These are phyloP conservation scores for Podospora tetraspora DNA, from an alignment of 495 filamentous ascomycete species.

Conservation along the genomic window DNA sequence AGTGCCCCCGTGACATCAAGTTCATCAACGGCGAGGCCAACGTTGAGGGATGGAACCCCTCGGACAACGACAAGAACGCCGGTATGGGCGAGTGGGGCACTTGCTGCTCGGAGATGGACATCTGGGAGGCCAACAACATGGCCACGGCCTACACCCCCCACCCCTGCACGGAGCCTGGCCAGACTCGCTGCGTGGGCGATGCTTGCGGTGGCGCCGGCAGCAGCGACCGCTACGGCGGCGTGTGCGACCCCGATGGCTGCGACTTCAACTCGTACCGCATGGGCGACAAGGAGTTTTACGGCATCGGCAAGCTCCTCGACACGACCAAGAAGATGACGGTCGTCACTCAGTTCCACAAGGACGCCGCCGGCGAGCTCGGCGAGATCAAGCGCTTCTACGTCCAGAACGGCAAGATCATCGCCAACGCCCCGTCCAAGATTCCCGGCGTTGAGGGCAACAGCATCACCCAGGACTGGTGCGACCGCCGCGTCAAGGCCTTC, in stretches of 20 bases:
- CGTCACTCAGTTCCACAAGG: conserved; percentile 62
- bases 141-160: conserved; percentile 62
- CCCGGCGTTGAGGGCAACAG: conserved; percentile 49
- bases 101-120: conserved; percentile 71
- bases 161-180: conserved; percentile 54
- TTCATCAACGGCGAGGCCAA: conserved; percentile 53
- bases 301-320: conserved; percentile 55
- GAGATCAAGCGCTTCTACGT: conserved; percentile 70
- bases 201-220: conserved; percentile 49
- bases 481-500: conserved; percentile 54
- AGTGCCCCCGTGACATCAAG: conserved; percentile 52
- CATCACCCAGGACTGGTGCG: conserved; percentile 61
- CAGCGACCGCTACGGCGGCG: conserved; percentile 46
- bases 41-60: conserved; percentile 54
- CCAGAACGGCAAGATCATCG: conserved; percentile 60
- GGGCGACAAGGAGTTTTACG: conserved; percentile 60
- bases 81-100: conserved; percentile 56
- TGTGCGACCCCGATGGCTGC: conserved; percentile 69
- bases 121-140: conserved; percentile 68
- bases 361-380: conserved; percentile 45
- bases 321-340: conserved; percentile 64
- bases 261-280: conserved; percentile 73
- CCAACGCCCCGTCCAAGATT: conserved; percentile 48
- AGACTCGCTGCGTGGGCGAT: conserved; percentile 51
- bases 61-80: conserved; percentile 55